These are phyloP conservation scores for Blastobotrys muscicola DNA, from an alignment of 805 yeast genomes.

Conservation along the genomic window DNA sequence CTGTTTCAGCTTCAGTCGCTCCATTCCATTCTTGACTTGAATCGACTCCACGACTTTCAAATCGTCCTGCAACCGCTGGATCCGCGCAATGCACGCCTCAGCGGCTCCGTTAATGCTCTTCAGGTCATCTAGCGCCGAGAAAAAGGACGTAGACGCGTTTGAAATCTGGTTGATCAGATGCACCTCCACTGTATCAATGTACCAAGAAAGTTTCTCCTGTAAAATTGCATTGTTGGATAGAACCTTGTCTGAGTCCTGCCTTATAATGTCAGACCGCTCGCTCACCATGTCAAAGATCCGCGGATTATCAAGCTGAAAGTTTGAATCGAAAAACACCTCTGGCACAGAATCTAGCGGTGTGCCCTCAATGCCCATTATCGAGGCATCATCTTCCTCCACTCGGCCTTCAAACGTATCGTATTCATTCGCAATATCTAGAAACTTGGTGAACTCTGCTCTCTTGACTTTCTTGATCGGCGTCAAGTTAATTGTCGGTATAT, in stretches of 20 bases:
- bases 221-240: slow-evolving; percentile 45
- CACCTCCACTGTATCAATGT: slow-evolving; percentile 77
- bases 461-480: slow-evolving; percentile 41
- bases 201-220: slow-evolving; percentile 72
- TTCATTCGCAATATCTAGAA: slow-evolving; percentile 36
- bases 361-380: slow-evolving; percentile 1
- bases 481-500: slow-evolving; percentile 74
- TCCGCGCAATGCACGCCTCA: slow-evolving; percentile 37
- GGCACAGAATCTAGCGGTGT: slow-evolving; percentile 49
- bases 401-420: slow-evolving; percentile 26
- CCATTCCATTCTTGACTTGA: slow-evolving; percentile 43
- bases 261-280: slow-evolving; percentile 41
- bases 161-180: slow-evolving; percentile 76
- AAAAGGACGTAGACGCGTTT: slow-evolving; percentile 73
- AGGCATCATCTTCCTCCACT: slow-evolving; percentile 3
- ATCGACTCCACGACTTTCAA: slow-evolving; percentile 39
- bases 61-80: slow-evolving; percentile 38
- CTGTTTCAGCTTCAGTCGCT: slow-evolving; percentile 39
- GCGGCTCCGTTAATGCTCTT: slow-evolving; percentile 47
- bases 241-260: slow-evolving; percentile 25
- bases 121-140: slow-evolving; percentile 73
- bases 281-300: slow-evolving; percentile 68
- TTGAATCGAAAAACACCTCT: slow-evolving; percentile 49
- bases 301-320: slow-evolving; percentile 82
- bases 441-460: slow-evolving; percentile 35